Evolutionary conservation across 179 eudicot genomes (phyloP).

Genomic region (Camellia oleifera): DNA sequence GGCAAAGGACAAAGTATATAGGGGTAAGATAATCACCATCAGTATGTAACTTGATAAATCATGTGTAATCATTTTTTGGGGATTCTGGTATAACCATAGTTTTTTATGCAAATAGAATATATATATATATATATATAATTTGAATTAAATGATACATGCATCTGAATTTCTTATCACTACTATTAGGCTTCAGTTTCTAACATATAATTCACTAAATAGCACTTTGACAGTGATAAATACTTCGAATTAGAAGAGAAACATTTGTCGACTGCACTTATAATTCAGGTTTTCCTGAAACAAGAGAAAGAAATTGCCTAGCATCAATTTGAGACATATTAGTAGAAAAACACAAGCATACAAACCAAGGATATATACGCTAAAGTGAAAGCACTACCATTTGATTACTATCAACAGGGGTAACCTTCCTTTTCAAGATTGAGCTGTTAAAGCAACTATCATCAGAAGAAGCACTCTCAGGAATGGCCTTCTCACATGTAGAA

Average conservation of each 20-base stretch:
- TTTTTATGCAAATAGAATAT: neutral
- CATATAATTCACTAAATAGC: neutral
- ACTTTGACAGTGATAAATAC: conserved; percentile 24
- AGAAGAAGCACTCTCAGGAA: conserved; percentile 23
- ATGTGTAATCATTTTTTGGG: neutral
- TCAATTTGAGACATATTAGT: neutral
- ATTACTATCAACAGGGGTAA: conserved; percentile 28
- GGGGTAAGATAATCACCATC: neutral
- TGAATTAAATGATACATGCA: neutral
- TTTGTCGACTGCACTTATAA: conserved; percentile 35
- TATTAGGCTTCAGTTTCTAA: neutral
- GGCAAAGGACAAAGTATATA: neutral
- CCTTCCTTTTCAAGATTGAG: conserved; percentile 54
- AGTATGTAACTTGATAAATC: neutral
- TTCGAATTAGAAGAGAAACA: conserved; percentile 21
- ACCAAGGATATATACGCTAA: neutral
- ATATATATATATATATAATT: neutral
- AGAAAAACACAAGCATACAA: neutral
- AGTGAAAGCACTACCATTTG: conserved; percentile 32
- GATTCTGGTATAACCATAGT: neutral
- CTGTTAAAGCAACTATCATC: conserved; percentile 20
- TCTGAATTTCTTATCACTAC: neutral
- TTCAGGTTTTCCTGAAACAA: conserved; percentile 32
- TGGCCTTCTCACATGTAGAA: conserved; percentile 21
- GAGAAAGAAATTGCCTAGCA: neutral